phyloP scores from a whole-genome alignment of 225 moss, liverwort and hornwort species.

The Ulota crispa region DNA sequence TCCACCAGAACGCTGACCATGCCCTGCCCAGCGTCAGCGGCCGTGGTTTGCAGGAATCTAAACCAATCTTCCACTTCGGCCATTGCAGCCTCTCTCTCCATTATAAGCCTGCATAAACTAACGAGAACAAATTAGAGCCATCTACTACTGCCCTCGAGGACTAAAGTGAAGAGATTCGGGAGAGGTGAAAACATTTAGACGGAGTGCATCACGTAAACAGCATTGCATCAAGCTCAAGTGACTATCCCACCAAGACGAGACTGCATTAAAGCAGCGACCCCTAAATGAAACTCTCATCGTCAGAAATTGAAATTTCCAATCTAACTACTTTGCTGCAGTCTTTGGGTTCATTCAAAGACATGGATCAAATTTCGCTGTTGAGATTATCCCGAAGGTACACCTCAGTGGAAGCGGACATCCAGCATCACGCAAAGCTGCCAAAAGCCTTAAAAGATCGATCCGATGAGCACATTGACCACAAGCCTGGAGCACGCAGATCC shows the following conservation, averaged over 20 bases:
- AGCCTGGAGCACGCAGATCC: slow-evolving; percentile 80
- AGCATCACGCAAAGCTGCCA: slow-evolving; percentile 75
- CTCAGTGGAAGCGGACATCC: slow-evolving; percentile 78
- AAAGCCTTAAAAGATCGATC: slow-evolving; percentile 61
- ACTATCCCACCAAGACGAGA: background rate
- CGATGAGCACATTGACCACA: slow-evolving; percentile 68
- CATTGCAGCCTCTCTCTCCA: slow-evolving; percentile 60
- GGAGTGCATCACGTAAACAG: background rate
- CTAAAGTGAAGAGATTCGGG: background rate
- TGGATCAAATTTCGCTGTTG: too few species aligned
- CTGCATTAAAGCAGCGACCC: background rate
- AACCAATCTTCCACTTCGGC: slow-evolving; percentile 66
- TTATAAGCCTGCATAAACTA: slow-evolving; percentile 56
- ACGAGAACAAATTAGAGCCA: slow-evolving; percentile 10
- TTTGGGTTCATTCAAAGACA: too few species aligned
- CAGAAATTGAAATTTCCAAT: background rate
- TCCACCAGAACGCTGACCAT: slow-evolving; percentile 80
- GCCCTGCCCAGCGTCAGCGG: slow-evolving; percentile 74
- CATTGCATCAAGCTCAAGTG: background rate
- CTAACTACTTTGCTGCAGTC: too few species aligned
- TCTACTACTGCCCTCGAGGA: slow-evolving; percentile 18
- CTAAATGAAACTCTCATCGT: background rate
- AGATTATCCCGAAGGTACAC: slow-evolving; percentile 28
- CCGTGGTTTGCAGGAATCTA: slow-evolving; percentile 42
- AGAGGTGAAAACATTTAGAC: background rate